Base-by-base conservation (phyloP, 2,329 filamentous ascomycete species). In the Aureobasidium sp. region DNA sequence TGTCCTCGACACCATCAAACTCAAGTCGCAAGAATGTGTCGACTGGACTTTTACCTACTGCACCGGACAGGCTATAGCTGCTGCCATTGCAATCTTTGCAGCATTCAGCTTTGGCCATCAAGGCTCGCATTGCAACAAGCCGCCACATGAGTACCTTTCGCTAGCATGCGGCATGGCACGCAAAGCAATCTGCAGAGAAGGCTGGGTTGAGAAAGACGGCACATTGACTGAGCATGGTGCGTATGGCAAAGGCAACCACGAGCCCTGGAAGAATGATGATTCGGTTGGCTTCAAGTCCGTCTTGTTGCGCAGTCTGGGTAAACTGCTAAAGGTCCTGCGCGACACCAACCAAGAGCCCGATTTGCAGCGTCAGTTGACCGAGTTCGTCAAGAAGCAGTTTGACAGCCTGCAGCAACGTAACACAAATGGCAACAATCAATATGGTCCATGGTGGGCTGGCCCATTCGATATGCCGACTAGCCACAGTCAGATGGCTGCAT, bases 381-480 rank as follows among this genome's bases (percentile, higher is more conserved):
- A 45, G 22, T 70, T 70, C 37, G 61, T 70, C 27, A 64, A 67
- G 37, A 66, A 66, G 48, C 69, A 69, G 31, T 69, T 66, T 41
- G 61, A 65, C 20, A 68, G 64, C 25, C 64, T 68, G 55, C 59
- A 64, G 41, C 31, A 64, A 45, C 39, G 62, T 25, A 69, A 70
- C 45, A 70, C 68, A 14, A 69, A 71, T 42, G 67, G 69, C 1
- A 68, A 64, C 22, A 66, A 66, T 5, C 68, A 69, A 62, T 71
- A 71, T 64, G 69, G 69, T 12, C 69, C 69, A 14, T 71, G 69
- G 69, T 71, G 69, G 69, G 62, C 64, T 39, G 69, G 69, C 1
- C 69, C 69, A 14, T 68, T 67, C 41, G 69, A 69, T 36, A 61
- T 49, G 44, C 66, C 67, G 11, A 71, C 69, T 1, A 67, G 65